Conservation (phyloP, 2,329 filamentous ascomycete species). For the Colletotrichum australisinense region DNA sequence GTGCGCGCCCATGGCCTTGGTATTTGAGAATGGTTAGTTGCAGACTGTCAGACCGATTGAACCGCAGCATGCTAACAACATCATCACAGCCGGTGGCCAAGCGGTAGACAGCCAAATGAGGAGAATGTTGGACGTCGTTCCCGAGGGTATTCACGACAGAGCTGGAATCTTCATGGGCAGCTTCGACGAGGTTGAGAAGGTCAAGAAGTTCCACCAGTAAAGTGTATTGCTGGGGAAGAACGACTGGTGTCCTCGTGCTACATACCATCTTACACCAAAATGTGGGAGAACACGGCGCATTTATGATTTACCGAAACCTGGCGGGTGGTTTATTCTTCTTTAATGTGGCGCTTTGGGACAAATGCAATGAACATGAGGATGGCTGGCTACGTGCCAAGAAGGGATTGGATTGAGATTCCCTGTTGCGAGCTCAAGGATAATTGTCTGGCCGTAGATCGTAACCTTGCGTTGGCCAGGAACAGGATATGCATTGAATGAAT, state of each 20-base stretch:
- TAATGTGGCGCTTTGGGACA: slow-evolving; percentile 36
- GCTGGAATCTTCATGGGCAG: slow-evolving; percentile 97
- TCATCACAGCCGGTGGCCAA: slow-evolving; percentile 81
- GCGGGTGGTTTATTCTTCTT: slow-evolving; percentile 39
- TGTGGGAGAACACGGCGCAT: background rate
- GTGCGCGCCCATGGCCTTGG: slow-evolving; percentile 98
- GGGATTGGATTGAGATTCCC: background rate
- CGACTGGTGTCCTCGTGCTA: background rate
- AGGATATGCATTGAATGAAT: background rate
- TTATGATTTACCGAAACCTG: slow-evolving; percentile 12
- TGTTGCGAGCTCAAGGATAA: background rate
- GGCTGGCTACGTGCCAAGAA: background rate
- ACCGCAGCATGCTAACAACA: slow-evolving; percentile 9
- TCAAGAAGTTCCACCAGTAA: slow-evolving; percentile 82
- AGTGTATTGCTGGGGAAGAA: too few relatives aligned
- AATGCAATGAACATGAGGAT: background rate
- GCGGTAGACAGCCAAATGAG: slow-evolving; percentile 92
- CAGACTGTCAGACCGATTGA: background rate
- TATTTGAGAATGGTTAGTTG: slow-evolving; percentile 93
- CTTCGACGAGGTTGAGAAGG: slow-evolving; percentile 94
- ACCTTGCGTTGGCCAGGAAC: background rate
- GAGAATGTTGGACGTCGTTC: slow-evolving; percentile 88
- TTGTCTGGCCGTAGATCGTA: background rate
- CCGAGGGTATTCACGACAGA: slow-evolving; percentile 93
- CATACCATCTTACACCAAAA: background rate